Evolutionary conservation across 139 green algal species (phyloP).

Genomic region (Haematococcus lacustris): DNA sequence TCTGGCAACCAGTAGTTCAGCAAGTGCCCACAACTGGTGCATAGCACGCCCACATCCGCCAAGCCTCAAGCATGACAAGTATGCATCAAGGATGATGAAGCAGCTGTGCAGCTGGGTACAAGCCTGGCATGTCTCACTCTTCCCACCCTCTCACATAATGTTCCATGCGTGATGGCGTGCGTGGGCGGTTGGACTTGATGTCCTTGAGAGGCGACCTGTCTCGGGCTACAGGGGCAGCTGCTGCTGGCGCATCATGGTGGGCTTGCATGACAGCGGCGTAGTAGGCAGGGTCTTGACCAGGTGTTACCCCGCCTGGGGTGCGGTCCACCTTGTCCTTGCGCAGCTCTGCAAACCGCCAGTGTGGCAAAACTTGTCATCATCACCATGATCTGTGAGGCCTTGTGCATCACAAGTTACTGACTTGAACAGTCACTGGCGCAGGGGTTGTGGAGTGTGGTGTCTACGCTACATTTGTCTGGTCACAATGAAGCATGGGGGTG

Average conservation of each 20-base stretch:
- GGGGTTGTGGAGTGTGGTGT: no score
- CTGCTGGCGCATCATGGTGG: conserved; percentile 4
- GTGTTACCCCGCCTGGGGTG: conserved; percentile 50
- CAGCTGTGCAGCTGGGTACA: not conserved
- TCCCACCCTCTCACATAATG: not conserved
- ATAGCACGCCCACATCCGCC: no score
- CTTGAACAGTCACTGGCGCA: no score
- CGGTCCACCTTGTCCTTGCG: conserved; percentile 62
- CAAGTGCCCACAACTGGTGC: no score
- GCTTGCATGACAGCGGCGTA: conserved; percentile 26
- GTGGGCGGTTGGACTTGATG: conserved; percentile 2
- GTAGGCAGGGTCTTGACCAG: conserved; percentile 29
- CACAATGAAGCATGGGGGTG: no score
- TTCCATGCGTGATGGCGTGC: not conserved
- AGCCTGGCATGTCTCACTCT: not conserved
- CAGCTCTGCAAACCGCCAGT: conserved; percentile 63
- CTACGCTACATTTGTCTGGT: no score
- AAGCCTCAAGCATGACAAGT: not conserved
- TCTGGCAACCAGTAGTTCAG: no score
- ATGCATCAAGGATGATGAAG: not conserved
- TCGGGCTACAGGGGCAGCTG: no score
- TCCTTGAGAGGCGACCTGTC: not conserved
- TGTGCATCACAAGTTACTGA: no score
- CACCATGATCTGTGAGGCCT: no score
- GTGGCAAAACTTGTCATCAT: no score